Evolutionary conservation across 352 stramenopile species (phyloP).

Genomic region (Phytophthora nicotianae): DNA sequence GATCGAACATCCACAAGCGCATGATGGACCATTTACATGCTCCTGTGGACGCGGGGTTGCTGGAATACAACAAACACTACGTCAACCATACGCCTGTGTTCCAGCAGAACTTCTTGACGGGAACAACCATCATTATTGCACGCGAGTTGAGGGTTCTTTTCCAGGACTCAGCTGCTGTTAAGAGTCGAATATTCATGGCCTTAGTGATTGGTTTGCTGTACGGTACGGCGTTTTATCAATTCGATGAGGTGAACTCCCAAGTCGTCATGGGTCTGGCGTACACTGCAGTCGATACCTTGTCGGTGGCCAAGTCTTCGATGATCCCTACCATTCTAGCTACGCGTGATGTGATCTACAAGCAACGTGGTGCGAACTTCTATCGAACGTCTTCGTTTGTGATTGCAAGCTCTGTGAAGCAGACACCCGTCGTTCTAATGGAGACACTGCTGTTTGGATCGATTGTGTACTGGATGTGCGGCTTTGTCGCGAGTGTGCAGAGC

Average conservation of each 20-base stretch:
- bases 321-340: conserved; percentile 72
- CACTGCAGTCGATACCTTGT: conserved; percentile 75
- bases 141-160: conserved; percentile 35
- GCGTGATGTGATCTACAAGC: conserved; percentile 83
- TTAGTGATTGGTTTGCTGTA: conserved; percentile 28
- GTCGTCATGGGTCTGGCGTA: conserved; percentile 62
- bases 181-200: conserved; percentile 26
- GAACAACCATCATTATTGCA: conserved; percentile 12
- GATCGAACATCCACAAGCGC: conserved; percentile 24
- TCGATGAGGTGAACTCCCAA: conserved; percentile 25
- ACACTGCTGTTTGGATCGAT: conserved; percentile 78
- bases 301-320: conserved; percentile 68
- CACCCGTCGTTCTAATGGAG: conserved; percentile 58
- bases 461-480: conserved; percentile 85
- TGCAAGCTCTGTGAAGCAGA: conserved; percentile 38
- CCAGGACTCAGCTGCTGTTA: conserved; percentile 32
- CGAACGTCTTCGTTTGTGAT: conserved; percentile 77
- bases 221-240: conserved; percentile 28
- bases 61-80: conserved; percentile 19
- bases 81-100: conserved; percentile 33
- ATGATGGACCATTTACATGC: conserved; percentile 23
- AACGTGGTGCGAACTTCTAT: conserved; percentile 83
- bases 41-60: conserved; percentile 3
- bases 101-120: conserved; percentile 21
- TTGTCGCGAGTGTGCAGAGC: conserved; percentile 42